Evolutionary conservation across 2,329 filamentous ascomycete species (phyloP).

Genomic region (Fusarium sublunatum): DNA sequence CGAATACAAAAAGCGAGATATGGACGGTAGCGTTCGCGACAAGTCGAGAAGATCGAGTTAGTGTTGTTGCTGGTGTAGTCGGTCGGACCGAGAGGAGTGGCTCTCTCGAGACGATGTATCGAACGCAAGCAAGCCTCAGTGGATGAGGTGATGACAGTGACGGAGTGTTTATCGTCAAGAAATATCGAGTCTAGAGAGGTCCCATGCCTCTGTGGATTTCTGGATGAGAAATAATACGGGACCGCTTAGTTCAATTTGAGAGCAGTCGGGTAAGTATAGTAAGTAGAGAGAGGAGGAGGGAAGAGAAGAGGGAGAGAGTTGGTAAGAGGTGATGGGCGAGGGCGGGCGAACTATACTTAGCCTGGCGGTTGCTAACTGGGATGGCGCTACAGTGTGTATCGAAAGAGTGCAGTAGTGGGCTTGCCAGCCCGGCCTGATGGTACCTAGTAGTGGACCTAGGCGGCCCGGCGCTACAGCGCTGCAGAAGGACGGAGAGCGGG

Average conservation of each 20-base stretch:
- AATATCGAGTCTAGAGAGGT: slow-evolving; percentile 23
- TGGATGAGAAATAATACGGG: slow-evolving; percentile 18
- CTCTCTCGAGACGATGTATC: slow-evolving; percentile 21
- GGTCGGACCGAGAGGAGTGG: slow-evolving; percentile 27
- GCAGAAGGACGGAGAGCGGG: slow-evolving; percentile 38
- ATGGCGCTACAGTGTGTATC: slow-evolving; percentile 37
- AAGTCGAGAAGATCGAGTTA: slow-evolving; percentile 13
- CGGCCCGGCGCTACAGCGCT: slow-evolving; percentile 43
- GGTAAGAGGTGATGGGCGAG: slow-evolving; percentile 34
- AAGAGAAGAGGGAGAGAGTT: slow-evolving; percentile 24
- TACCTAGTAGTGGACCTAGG: slow-evolving; percentile 45
- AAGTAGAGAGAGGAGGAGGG: slow-evolving; percentile 17
- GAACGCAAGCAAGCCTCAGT: slow-evolving; percentile 19
- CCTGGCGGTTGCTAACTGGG: slow-evolving; percentile 39
- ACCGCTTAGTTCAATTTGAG: slow-evolving; percentile 17
- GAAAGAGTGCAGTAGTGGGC: slow-evolving; percentile 9
- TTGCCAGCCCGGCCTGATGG: slow-evolving; percentile 32
- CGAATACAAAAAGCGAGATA: slow-evolving; percentile 4
- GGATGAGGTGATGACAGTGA: slow-evolving; percentile 16
- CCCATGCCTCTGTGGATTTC: slow-evolving; percentile 35
- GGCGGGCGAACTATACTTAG: slow-evolving; percentile 42
- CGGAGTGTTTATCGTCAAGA: slow-evolving; percentile 13
- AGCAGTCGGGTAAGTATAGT: slow-evolving; percentile 7
- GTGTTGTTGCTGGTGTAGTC: slow-evolving; percentile 10
- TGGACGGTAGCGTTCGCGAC: slow-evolving; percentile 6